Base-by-base conservation (phyloP, 345 rosid species). In the Jatropha curcas region DNA sequence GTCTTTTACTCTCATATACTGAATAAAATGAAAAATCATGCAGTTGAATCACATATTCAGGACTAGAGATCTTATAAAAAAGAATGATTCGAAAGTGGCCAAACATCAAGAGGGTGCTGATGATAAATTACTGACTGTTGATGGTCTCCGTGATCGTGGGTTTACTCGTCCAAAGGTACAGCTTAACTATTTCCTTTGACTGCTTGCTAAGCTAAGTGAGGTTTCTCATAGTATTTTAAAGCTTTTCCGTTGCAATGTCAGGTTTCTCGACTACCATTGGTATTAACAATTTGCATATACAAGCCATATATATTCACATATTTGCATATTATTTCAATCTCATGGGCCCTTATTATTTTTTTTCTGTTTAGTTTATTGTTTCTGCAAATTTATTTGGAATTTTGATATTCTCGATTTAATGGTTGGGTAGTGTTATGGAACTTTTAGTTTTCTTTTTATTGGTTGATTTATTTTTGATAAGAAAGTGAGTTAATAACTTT, bases 161-260 rank as follows among this genome's bases (percentile, higher is more conserved):
- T 94, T 92, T 79, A 90, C 98, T 73, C 98, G 98, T 82, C 92
- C 98, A 22, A 92, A 94, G 98, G 98, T 94, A 80, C 53, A 39
- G 17, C 73, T 37, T 19, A 67, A 65, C 76, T 60, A 33, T 53
- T 63, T 51, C 39, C 2, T 41, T 6, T 56, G 28, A n/a, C 24
- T 25, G 56, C 43, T 56, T 45, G 35, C 56, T 60, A 52, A 20
- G 48, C 24, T 37, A 27, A 45, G 28, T 17, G 28, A 46, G 39
- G 39, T 17, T 28, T 6, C 7, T 24, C 33, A 13, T 67, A 28
- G 28, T 20, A 74, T 10, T n/a, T n/a, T 56, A 12, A 66, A 7
- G 48, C 59, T 45, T 59, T 2, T 25, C 33, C 20, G 16, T 19
- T 20, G 37, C 20, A 45, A 0, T 24, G 46, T 43, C 5, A 4